Conservation (phyloP, 331 rosid genomes). For the Prunus yedoensis region DNA sequence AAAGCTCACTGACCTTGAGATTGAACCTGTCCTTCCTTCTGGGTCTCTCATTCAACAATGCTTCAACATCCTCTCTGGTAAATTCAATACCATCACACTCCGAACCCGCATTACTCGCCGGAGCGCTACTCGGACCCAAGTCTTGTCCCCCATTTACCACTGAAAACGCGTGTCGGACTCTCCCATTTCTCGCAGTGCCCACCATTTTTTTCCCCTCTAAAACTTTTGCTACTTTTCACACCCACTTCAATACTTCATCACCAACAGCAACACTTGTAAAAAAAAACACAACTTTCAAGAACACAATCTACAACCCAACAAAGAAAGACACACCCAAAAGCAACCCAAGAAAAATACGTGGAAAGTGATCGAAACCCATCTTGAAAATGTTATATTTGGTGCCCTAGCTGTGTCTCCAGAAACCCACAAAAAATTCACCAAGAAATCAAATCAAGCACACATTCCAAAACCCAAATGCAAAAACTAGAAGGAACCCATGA, state of each 20-base stretch:
- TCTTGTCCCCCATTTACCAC: conserved; percentile 78
- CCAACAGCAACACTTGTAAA: conserved; percentile 27
- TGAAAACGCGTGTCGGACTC: conserved; percentile 59
- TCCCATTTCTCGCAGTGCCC: conserved; percentile 81
- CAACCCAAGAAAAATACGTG: background rate
- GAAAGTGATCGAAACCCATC: background rate
- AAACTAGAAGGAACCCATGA: conserved; percentile 33
- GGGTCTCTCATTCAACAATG: conserved; percentile 71
- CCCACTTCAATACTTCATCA: conserved; percentile 50
- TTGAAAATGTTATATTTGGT: conserved; percentile 35
- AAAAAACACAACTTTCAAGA: background rate
- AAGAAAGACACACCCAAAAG: conserved; percentile 12
- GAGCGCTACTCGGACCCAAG: conserved; percentile 70
- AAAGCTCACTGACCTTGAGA: conserved; percentile 67
- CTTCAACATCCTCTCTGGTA: conserved; percentile 90
- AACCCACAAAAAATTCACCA: conserved; percentile 9
- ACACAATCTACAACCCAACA: conserved; percentile 9
- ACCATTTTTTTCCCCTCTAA: conserved; percentile 55
- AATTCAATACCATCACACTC: conserved; percentile 81
- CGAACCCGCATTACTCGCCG: conserved; percentile 86
- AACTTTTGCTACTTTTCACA: conserved; percentile 28
- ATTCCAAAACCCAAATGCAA: conserved; percentile 18
- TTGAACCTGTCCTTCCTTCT: conserved; percentile 89
- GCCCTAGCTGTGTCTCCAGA: conserved; percentile 17
- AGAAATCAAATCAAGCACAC: conserved; percentile 22